phyloP scores from a whole-genome alignment of 2,329 filamentous ascomycete genomes.

The Phyllosticta ampelicida region DNA sequence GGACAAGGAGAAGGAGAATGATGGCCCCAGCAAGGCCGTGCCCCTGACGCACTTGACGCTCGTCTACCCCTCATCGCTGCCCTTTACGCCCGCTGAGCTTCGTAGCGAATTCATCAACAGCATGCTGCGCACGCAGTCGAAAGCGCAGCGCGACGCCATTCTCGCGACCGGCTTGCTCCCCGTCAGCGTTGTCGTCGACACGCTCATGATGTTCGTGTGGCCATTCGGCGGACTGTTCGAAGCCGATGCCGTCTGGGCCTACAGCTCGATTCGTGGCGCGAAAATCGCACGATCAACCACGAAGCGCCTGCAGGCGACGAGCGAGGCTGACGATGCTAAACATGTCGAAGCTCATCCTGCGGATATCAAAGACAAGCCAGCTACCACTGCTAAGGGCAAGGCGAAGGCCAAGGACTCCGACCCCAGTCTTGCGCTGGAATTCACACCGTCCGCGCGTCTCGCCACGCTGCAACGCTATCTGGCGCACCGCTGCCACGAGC shows the following conservation, averaged over 20 bases:
- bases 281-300: constrained; percentile 29
- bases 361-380: constrained; percentile 17
- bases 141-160: constrained; percentile 32
- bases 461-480: constrained; percentile 30
- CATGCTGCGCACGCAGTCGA: constrained; percentile 31
- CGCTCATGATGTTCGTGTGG: constrained; percentile 25
- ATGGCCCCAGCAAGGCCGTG: constrained; percentile 24
- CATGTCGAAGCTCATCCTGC: constrained; percentile 13
- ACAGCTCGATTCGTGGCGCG: constrained; percentile 36
- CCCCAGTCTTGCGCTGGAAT: constrained; percentile 23
- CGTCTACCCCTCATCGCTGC: constrained; percentile 27
- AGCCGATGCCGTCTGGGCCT: constrained; percentile 27
- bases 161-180: constrained; percentile 34
- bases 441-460: constrained; percentile 26
- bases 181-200: constrained; percentile 21
- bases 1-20: not conserved
- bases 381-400: not conserved
- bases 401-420: constrained; percentile 11
- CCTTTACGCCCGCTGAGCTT: constrained; percentile 22
- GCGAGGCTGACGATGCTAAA: constrained; percentile 7
- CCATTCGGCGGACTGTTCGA: constrained; percentile 29
- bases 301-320: constrained; percentile 24
- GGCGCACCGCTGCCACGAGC: constrained; percentile 28
- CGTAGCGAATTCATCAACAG: constrained; percentile 32
- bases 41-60: constrained; percentile 32